These are phyloP conservation scores for Marasmius fiardii DNA, from an alignment of 1,284 basidiomycete genomes.

Conservation along the genomic window DNA sequence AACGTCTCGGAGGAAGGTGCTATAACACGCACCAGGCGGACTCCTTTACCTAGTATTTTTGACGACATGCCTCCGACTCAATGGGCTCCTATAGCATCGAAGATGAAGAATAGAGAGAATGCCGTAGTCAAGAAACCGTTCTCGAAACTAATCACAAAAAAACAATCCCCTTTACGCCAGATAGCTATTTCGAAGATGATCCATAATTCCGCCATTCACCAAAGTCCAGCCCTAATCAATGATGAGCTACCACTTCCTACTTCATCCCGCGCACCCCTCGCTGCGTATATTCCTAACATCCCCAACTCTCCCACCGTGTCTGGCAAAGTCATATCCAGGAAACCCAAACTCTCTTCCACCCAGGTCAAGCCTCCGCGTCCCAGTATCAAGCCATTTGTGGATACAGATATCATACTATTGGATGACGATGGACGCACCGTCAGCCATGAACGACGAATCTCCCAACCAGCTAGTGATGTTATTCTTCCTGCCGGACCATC, in stretches of 20 bases:
- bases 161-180: constrained; percentile 24
- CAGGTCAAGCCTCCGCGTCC: constrained; percentile 33
- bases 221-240: constrained; percentile 12
- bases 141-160: constrained; percentile 34
- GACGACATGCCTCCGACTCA: constrained; percentile 35
- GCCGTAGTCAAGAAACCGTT: constrained; percentile 12
- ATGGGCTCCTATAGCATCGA: constrained; percentile 34
- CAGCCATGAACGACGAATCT: constrained; percentile 51
- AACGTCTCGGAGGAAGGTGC: constrained; percentile 37
- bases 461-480: constrained; percentile 13
- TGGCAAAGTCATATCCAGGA: constrained; percentile 18
- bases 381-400: constrained; percentile 40
- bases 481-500: neutral
- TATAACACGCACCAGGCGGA: constrained; percentile 7
- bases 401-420: constrained; percentile 64
- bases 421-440: constrained; percentile 55
- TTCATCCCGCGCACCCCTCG: constrained; percentile 40
- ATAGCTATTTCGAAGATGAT: constrained; percentile 14
- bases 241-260: constrained; percentile 31
- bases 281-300: constrained; percentile 36
- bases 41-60: constrained; percentile 30
- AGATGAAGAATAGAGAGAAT: constrained; percentile 48
- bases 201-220: constrained; percentile 17
- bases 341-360: constrained; percentile 21
- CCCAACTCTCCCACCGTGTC: constrained; percentile 37